phyloP scores from a whole-genome alignment of 2,329 filamentous ascomycete species.

The Trichoderma lentiforme region DNA sequence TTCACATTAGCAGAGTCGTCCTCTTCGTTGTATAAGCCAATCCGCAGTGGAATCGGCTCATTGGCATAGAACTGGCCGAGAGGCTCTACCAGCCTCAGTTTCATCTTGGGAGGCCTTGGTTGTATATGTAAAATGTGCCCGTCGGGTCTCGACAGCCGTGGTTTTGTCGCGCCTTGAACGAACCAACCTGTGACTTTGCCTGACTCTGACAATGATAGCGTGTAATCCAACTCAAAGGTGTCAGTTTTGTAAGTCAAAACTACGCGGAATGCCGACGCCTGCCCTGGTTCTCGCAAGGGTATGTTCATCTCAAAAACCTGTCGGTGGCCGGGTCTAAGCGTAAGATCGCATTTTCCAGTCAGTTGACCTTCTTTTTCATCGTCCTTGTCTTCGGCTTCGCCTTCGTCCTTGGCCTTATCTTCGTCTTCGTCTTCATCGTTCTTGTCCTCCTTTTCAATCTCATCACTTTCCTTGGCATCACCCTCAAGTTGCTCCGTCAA shows the following conservation, averaged over 20 bases:
- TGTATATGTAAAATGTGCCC: constrained; percentile 65
- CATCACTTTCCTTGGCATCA: background rate
- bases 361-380: constrained; percentile 39
- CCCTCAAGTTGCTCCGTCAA: constrained; percentile 30
- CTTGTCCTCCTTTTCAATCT: constrained; percentile 12
- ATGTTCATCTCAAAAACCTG: constrained; percentile 69
- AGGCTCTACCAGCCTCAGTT: constrained; percentile 62
- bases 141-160: constrained; percentile 47
- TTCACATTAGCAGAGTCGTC: constrained; percentile 71
- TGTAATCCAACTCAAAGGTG: constrained; percentile 65
- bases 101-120: constrained; percentile 89
- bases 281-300: constrained; percentile 77
- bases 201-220: constrained; percentile 49
- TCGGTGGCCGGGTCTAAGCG: constrained; percentile 62
- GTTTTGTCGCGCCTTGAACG: constrained; percentile 40
- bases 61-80: constrained; percentile 79
- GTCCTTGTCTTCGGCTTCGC: constrained; percentile 22
- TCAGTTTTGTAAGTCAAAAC: constrained; percentile 61
- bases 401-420: background rate
- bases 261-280: constrained; percentile 63
- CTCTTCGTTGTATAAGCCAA: constrained; percentile 78
- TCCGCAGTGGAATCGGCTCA: constrained; percentile 65
- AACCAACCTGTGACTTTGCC: constrained; percentile 50
- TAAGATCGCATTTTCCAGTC: constrained; percentile 59
- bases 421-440: background rate